Evolutionary conservation across 345 rosid species (phyloP).

Genomic region (Eucalyptus grandis): DNA sequence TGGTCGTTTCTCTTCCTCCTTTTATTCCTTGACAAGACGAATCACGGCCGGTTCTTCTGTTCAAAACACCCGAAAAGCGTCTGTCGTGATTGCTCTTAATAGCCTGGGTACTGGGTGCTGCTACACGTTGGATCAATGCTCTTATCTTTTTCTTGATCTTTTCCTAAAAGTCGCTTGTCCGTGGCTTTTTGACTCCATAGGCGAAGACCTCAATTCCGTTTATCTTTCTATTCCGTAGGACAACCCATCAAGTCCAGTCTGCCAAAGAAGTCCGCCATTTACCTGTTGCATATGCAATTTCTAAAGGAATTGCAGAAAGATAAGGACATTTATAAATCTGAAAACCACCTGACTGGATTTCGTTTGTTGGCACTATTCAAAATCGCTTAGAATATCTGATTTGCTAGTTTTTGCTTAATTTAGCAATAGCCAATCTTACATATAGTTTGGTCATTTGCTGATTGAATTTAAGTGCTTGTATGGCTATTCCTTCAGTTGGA

Average conservation of each 20-base stretch:
- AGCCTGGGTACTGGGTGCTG: not conserved
- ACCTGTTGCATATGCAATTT: not conserved
- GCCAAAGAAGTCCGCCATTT: not conserved
- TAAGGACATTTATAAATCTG: not conserved
- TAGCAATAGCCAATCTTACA: not conserved
- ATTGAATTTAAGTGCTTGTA: not conserved
- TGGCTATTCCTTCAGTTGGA: not conserved
- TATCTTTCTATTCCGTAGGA: not conserved
- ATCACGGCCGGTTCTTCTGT: not conserved
- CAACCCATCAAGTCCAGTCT: not conserved
- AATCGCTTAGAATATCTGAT: not conserved
- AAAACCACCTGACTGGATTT: not conserved
- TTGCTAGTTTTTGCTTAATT: not conserved
- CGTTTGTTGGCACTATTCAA: not conserved
- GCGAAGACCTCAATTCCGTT: not conserved
- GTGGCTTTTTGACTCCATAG: not conserved
- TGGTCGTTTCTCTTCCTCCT: not conserved
- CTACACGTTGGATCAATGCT: not conserved
- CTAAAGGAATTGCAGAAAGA: not conserved
- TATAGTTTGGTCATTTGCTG: not conserved
- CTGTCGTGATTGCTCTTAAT: not conserved
- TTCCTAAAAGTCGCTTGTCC: not conserved
- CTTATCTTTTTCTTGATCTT: not conserved
- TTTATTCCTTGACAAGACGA: not conserved
- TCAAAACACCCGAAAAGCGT: not conserved